phyloP scores from a whole-genome alignment of 1,139 yeast species.

The Scheffersomyces lignicola region DNA sequence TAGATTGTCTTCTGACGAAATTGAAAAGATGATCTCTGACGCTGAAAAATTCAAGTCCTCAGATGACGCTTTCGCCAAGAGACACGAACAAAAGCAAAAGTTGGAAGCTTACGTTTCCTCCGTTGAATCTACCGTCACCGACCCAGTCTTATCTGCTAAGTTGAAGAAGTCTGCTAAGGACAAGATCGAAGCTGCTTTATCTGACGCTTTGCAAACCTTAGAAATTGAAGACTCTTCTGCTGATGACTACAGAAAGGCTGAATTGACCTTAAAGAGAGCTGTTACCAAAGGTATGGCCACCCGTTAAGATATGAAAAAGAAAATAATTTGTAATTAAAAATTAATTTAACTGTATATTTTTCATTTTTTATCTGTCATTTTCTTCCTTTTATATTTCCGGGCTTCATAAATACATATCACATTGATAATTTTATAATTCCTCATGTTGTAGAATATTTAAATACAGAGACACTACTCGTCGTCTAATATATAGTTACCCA shows the following conservation, averaged over 20 bases:
- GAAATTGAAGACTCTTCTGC: slow-evolving; percentile 96
- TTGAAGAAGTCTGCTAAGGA: slow-evolving; percentile 97
- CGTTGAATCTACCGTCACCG: slow-evolving; percentile 94
- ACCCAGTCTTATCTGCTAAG: slow-evolving; percentile 98
- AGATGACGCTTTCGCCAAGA: slow-evolving; percentile 99
- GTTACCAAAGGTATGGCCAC: slow-evolving; percentile 99
- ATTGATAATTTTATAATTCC: slow-evolving; percentile 4
- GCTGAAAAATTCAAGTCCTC: slow-evolving; percentile 99
- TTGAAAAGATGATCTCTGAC: slow-evolving; percentile 97
- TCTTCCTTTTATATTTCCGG: slow-evolving; percentile 6
- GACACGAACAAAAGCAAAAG: slow-evolving; percentile 99
- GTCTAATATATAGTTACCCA: slow-evolving; percentile 77
- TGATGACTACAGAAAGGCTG: slow-evolving; percentile 99
- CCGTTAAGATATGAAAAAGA: slow-evolving; percentile 60
- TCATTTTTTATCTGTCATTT: slow-evolving; percentile 6
- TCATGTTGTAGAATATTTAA: not conserved
- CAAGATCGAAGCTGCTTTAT: slow-evolving; percentile 96
- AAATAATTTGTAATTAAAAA: slow-evolving; percentile 6
- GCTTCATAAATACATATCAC: slow-evolving; percentile 8
- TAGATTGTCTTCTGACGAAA: slow-evolving; percentile 96
- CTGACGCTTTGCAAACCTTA: slow-evolving; percentile 97
- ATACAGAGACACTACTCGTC: slow-evolving; percentile 16
- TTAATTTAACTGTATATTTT: slow-evolving; percentile 17
- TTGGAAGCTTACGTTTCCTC: slow-evolving; percentile 98
- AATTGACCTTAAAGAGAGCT: slow-evolving; percentile 97